Evolutionary conservation across 2,329 filamentous ascomycete species (phyloP).

Genomic region (Alternaria sp.): DNA sequence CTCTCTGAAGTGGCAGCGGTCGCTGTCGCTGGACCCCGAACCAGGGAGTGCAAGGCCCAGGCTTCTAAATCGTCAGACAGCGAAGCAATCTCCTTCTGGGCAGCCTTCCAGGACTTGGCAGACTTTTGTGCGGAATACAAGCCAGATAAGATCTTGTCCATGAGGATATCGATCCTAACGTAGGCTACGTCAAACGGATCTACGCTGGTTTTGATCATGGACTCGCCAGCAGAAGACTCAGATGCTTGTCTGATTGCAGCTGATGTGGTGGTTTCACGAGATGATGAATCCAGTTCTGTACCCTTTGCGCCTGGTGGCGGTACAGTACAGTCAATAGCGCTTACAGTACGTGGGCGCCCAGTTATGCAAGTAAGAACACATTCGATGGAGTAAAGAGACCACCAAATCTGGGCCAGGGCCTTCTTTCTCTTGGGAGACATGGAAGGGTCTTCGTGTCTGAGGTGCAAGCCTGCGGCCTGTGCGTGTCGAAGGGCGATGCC

Average conservation of each 20-base stretch:
- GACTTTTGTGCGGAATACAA: constrained; percentile 45
- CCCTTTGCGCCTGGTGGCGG: constrained; percentile 16
- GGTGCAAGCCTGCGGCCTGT: constrained; percentile 45
- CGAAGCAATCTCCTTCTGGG: constrained; percentile 28
- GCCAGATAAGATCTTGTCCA: constrained; percentile 20
- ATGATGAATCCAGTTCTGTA: constrained; percentile 1
- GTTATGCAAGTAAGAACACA: constrained; percentile 41
- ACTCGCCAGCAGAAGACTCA: not conserved
- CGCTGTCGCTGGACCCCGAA: constrained; percentile 16
- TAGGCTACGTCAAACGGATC: constrained; percentile 5
- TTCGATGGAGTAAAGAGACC: constrained; percentile 46
- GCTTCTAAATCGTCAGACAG: constrained; percentile 36
- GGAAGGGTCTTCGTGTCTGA: constrained; percentile 38
- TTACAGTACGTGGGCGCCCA: constrained; percentile 43
- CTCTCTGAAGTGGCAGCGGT: not conserved
- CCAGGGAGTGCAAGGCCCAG: constrained; percentile 33
- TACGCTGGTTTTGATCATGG: not conserved
- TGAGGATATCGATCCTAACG: constrained; percentile 18
- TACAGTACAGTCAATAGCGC: constrained; percentile 37
- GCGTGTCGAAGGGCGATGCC: constrained; percentile 46
- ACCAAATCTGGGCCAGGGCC: constrained; percentile 44
- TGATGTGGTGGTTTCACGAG: constrained; percentile 1
- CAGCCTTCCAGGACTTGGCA: constrained; percentile 40
- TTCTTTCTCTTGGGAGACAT: constrained; percentile 31
- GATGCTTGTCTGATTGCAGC: not conserved